Conservation (phyloP, 345 rosid species). For the Viola odorata region DNA sequence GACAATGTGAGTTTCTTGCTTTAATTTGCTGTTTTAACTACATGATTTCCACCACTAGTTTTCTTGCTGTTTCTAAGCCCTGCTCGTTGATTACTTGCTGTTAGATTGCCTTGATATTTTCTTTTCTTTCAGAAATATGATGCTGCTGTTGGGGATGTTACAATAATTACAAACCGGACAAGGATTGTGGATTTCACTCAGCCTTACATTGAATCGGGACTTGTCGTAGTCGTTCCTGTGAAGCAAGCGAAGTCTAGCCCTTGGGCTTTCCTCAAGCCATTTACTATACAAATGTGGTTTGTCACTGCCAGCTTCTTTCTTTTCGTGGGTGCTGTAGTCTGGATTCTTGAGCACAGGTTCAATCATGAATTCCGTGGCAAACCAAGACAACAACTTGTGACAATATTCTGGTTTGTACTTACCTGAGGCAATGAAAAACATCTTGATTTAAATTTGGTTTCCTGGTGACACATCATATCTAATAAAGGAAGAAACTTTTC, state of each 20-base stretch:
- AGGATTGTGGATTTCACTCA: conserved; percentile 28
- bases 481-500: neutral
- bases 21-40: neutral
- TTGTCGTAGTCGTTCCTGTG: conserved; percentile 76
- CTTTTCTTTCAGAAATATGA: conserved; percentile 26
- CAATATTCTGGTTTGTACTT: conserved; percentile 67
- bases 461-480: neutral
- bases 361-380: conserved; percentile 85
- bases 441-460: neutral
- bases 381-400: conserved; percentile 75
- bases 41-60: neutral
- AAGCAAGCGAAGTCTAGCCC: conserved; percentile 65
- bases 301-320: conserved; percentile 80
- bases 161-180: conserved; percentile 28
- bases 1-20: conserved; percentile 49
- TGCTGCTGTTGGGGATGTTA: conserved; percentile 31
- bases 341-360: conserved; percentile 94
- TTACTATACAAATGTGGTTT: conserved; percentile 75
- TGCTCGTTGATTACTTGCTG: neutral
- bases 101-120: conserved; percentile 13
- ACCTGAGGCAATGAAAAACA: neutral
- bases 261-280: conserved; percentile 96
- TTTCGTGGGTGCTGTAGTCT: conserved; percentile 79
- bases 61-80: neutral
- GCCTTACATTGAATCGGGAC: conserved; percentile 36